Evolutionary conservation across 208 protist genomes (phyloP).

Genomic region (Novymonas esmeraldas): DNA sequence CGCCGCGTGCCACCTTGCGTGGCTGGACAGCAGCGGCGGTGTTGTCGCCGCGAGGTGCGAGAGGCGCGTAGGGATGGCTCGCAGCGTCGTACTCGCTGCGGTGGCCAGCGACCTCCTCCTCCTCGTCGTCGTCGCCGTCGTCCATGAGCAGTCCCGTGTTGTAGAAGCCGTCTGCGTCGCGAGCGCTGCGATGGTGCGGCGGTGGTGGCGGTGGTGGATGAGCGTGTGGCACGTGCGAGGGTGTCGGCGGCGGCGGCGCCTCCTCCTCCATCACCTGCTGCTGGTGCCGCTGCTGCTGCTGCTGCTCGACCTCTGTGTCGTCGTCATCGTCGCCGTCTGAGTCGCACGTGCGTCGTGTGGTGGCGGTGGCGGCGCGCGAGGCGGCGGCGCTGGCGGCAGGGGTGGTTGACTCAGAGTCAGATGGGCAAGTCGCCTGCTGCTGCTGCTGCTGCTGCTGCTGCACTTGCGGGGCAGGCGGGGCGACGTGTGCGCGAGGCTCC

Average conservation of each 20-base stretch:
- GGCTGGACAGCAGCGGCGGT: no score
- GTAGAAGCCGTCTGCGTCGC: conserved; percentile 25
- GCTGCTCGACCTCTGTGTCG: not conserved
- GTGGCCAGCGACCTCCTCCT: not conserved
- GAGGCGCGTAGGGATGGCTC: no score
- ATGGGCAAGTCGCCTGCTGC: conserved; percentile 16
- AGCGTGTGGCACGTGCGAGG: not conserved
- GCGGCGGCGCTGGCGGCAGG: conserved; percentile 6
- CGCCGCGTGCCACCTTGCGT: no score
- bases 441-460: not conserved
- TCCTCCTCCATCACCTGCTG: not conserved
- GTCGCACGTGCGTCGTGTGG: not conserved
- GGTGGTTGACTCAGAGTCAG: conserved; percentile 16
- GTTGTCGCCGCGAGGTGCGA: no score
- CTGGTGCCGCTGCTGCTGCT: not conserved
- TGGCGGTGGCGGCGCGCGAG: conserved; percentile 1
- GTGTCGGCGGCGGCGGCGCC: not conserved
- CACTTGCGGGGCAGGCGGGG: not conserved
- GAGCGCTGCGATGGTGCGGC: not conserved
- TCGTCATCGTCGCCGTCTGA: not conserved
- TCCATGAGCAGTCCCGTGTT: conserved; percentile 21
- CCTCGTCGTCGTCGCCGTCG: conserved; percentile 9
- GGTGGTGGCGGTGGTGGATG: not conserved
- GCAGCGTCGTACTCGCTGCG: not conserved
- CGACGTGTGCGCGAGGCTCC: no score